Evolutionary conservation across 1,284 basidiomycete genomes (phyloP).

Genomic region (Sporisorium reilianum): DNA sequence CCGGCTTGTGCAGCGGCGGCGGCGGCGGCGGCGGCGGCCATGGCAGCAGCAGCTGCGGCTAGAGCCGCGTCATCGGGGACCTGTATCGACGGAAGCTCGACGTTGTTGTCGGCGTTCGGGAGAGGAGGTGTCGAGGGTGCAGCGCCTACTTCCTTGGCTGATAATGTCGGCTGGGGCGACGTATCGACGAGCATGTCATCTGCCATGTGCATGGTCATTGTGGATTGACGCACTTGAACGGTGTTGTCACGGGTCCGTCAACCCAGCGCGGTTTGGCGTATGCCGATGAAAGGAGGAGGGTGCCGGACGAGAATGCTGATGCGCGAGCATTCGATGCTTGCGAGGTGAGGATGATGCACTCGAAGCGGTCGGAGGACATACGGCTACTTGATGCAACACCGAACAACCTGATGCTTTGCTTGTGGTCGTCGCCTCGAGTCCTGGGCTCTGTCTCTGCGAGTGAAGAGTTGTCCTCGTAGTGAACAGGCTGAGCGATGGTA

Average conservation of each 20-base stretch:
- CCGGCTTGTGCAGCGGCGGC: constrained; percentile 37
- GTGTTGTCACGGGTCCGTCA: constrained; percentile 43
- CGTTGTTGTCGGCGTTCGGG: constrained; percentile 6
- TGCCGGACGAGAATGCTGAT: background rate
- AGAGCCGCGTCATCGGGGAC: constrained; percentile 43
- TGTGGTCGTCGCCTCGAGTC: background rate
- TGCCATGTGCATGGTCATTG: constrained; percentile 21
- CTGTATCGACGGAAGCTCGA: constrained; percentile 12
- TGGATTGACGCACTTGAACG: constrained; percentile 18
- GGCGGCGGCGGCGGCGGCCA: too few relatives aligned
- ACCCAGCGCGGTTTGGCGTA: constrained; percentile 5
- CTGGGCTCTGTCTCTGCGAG: too few relatives aligned
- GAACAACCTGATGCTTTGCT: background rate
- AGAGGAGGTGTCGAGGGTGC: constrained; percentile 11
- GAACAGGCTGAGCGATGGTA: background rate
- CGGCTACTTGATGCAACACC: background rate
- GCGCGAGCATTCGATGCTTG: constrained; percentile 5
- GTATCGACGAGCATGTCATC: constrained; percentile 25
- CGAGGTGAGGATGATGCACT: background rate
- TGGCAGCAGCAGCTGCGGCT: constrained; percentile 47
- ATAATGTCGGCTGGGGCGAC: background rate
- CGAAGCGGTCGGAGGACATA: background rate
- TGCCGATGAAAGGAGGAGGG: constrained; percentile 1
- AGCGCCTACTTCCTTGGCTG: background rate
- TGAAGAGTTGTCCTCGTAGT: background rate